phyloP scores from a whole-genome alignment of 768 basidiomycete genomes.

The Collybiopsis luxurians region DNA sequence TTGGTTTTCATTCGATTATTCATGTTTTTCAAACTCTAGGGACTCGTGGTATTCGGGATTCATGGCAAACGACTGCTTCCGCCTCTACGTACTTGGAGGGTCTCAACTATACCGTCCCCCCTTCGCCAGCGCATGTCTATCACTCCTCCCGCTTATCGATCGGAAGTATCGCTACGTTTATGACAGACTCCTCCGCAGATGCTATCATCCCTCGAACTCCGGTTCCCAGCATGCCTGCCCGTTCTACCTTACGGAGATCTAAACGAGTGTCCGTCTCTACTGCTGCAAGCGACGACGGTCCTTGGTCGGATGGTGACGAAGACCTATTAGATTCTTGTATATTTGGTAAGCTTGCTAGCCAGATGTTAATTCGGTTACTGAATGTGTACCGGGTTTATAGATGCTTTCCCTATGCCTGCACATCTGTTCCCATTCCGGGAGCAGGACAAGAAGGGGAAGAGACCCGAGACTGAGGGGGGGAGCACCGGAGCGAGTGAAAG shows the following conservation, averaged over 20 bases:
- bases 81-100: conserved; percentile 38
- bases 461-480: neutral
- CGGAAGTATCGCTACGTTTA: conserved; percentile 53
- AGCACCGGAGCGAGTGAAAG: neutral
- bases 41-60: conserved; percentile 33
- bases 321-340: conserved; percentile 29
- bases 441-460: neutral
- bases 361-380: too few relatives aligned
- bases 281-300: conserved; percentile 30
- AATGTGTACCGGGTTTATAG: too few relatives aligned
- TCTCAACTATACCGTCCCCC: conserved; percentile 33
- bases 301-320: conserved; percentile 35
- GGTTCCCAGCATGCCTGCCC: conserved; percentile 2
- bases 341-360: conserved; percentile 27
- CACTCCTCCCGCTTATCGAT: conserved; percentile 36
- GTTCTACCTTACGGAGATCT: neutral
- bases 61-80: conserved; percentile 43
- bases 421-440: conserved; percentile 4
- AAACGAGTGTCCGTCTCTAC: conserved; percentile 2
- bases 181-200: conserved; percentile 57
- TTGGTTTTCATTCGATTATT: neutral
- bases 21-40: conserved; percentile 7
- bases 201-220: conserved; percentile 46
- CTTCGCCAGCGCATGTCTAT: conserved; percentile 28
- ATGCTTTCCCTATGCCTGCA: conserved; percentile 20